A percentile compares a stretch with the other conserved stretches of the same genome.
These are phyloP conservation scores for Penicillium griseofulvum DNA, from an alignment of 2,329 filamentous ascomycete species.

Conservation along the genomic window DNA sequence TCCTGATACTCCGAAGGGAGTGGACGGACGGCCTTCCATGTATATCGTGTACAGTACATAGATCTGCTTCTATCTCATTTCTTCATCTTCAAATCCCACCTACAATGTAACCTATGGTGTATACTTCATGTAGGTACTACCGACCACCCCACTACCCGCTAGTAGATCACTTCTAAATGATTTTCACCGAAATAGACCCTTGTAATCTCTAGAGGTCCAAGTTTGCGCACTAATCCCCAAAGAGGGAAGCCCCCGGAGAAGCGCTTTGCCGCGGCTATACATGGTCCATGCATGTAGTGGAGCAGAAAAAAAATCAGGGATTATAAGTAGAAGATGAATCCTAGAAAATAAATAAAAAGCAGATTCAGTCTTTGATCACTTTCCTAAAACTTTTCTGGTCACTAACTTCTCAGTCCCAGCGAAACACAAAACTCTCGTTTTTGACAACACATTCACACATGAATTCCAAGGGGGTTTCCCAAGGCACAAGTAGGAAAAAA, in stretches of 20 bases:
- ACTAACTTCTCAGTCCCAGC: background rate
- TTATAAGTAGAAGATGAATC: background rate
- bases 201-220: background rate
- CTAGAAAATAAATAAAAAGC: background rate
- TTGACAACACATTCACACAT: slow-evolving; percentile 10
- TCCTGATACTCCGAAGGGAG: slow-evolving; percentile 7
- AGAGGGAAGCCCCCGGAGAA: slow-evolving; percentile 3
- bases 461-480: background rate
- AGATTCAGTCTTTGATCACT: background rate
- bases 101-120: background rate
- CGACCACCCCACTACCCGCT: background rate
- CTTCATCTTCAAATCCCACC: background rate
- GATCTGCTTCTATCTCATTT: slow-evolving; percentile 19
- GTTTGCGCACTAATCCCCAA: slow-evolving; percentile 2
- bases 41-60: slow-evolving; percentile 38
- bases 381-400: background rate
- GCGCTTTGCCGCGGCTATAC: slow-evolving; percentile 5
- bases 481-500: slow-evolving; percentile 1
- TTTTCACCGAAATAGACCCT: background rate
- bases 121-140: background rate
- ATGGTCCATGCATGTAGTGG: slow-evolving; percentile 5
- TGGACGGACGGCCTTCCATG: slow-evolving; percentile 12
- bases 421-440: slow-evolving; percentile 2
- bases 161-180: background rate
- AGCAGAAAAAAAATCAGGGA: background rate